Evolutionary conservation across 2,329 filamentous ascomycete species (phyloP), one percentile per base, ranked within the genome.

Genomic region (Claviceps sp.): DNA sequence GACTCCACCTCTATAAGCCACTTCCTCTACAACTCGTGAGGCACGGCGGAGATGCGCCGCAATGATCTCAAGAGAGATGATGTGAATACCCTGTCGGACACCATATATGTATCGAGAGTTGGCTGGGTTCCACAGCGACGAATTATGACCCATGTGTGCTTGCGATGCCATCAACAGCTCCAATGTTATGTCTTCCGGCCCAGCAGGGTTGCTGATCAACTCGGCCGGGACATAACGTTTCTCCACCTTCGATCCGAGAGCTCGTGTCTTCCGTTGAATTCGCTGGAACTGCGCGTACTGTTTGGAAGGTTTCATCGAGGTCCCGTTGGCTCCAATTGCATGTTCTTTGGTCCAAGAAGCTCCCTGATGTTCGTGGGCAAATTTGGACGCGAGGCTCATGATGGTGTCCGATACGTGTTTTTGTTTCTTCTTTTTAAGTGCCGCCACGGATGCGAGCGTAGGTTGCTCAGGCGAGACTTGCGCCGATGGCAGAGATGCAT

Each of bases 81-180:
- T 89, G 70, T 96, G 91, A 55, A 95, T 84, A 16, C 86, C 89
- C 59, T 93, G 79, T 45, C 93, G 79, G 55, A 95, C 80, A 60
- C 93, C 93, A 66, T 87, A 90, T 65, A 98, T 97, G 71, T 97
- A 97, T 59, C 87, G 81, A 57, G 89, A 84, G 72, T 97, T 98
- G 50, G 82, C 84, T 11, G 93, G 90, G 70, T 98, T 95, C 93
- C 93, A 98, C 48, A 90, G 77, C 55, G 87, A 87, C 0, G 86
- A 91, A 62, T 87, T 80, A 71, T 98, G 93, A 56, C 93, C 93
- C 67, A 97, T 82, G 70, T 95, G 89, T 51, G 82, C 81, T 70
- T 95, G 89, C 36, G 85, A 82, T 46, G 89, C 87, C 74, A 95
- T 84, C 56, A 98, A 80, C 55, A 95, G 78, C 72, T 96, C 90